phyloP scores from a whole-genome alignment of 2,329 filamentous ascomycete genomes.

The Aspergillus carbonarius region DNA sequence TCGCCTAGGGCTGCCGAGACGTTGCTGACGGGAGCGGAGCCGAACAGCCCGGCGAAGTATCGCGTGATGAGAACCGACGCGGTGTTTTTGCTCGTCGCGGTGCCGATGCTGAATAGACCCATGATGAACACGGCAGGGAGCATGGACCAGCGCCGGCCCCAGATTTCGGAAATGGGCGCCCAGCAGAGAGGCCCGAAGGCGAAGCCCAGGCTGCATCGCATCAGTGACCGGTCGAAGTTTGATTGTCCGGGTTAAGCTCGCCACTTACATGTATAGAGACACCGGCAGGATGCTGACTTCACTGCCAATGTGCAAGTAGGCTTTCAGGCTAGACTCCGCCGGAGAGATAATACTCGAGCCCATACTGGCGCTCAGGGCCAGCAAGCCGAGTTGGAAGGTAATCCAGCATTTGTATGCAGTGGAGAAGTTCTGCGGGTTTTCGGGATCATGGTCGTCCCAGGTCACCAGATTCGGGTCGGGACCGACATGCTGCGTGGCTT shows the following conservation, averaged over 20 bases:
- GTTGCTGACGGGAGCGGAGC: constrained; percentile 44
- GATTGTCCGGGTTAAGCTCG: too few species aligned
- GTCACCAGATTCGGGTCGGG: constrained; percentile 3
- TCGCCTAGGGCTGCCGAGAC: constrained; percentile 47
- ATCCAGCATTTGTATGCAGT: constrained; percentile 47
- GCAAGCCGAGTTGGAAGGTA: constrained; percentile 50
- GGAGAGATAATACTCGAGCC: constrained; percentile 54
- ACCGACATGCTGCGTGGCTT: background rate
- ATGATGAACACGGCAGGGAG: constrained; percentile 45
- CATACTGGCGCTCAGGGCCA: constrained; percentile 50
- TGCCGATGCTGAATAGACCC: constrained; percentile 49
- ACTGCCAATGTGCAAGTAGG: constrained; percentile 43
- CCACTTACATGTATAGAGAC: constrained; percentile 45
- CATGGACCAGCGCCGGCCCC: constrained; percentile 47
- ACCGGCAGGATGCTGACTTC: constrained; percentile 49
- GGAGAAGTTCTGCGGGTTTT: constrained; percentile 51
- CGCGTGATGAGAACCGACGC: constrained; percentile 41
- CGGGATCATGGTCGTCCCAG: constrained; percentile 4
- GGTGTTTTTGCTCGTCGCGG: constrained; percentile 41
- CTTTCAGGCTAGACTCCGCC: constrained; percentile 44
- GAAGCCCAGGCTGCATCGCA: constrained; percentile 30
- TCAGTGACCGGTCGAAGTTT: background rate
- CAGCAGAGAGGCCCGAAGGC: constrained; percentile 42
- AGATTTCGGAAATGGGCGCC: constrained; percentile 47
- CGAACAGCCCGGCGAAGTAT: constrained; percentile 49